A percentile compares a stretch with the other conserved stretches of the same genome.
These are phyloP conservation scores for Microdochium trichocladiopsis DNA, from an alignment of 2,329 filamentous ascomycete genomes.

Conservation along the genomic window DNA sequence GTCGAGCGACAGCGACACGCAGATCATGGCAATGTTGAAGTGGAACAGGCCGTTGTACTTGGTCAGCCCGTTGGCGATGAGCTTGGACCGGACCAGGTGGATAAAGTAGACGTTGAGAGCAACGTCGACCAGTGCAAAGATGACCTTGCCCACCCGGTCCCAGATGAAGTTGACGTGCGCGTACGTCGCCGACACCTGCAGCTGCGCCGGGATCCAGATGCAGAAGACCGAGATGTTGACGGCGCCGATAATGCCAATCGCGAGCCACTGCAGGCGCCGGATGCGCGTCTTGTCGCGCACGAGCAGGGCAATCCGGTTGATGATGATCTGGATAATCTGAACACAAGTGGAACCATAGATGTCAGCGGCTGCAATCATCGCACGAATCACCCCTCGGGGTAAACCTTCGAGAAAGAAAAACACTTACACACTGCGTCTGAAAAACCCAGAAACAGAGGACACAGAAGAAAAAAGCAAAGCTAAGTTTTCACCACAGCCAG, in stretches of 20 bases:
- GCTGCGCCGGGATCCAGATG: conserved; percentile 36
- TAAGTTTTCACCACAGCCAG: no score
- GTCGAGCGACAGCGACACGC: conserved; percentile 31
- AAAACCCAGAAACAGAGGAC: not conserved
- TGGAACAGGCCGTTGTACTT: conserved; percentile 32
- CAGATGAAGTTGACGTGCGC: conserved; percentile 31
- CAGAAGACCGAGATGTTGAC: conserved; percentile 36
- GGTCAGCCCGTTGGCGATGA: conserved; percentile 31
- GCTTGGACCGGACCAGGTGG: conserved; percentile 25
- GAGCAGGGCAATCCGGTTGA: conserved; percentile 34
- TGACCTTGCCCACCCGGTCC: conserved; percentile 35
- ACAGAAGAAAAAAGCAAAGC: not conserved
- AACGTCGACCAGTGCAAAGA: conserved; percentile 33
- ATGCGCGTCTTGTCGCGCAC: conserved; percentile 23
- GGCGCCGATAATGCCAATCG: conserved; percentile 25
- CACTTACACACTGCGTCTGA: not conserved
- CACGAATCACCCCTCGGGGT: no score
- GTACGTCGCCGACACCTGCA: conserved; percentile 23
- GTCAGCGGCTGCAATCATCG: not conserved
- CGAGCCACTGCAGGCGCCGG: conserved; percentile 26
- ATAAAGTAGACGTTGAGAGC: conserved; percentile 36
- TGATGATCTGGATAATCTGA: conserved; percentile 34
- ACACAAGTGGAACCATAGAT: not conserved
- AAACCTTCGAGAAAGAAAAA: no score
- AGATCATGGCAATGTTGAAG: conserved; percentile 32